phyloP scores from a whole-genome alignment of 352 stramenopile species.

The Globisporangium canariense region DNA sequence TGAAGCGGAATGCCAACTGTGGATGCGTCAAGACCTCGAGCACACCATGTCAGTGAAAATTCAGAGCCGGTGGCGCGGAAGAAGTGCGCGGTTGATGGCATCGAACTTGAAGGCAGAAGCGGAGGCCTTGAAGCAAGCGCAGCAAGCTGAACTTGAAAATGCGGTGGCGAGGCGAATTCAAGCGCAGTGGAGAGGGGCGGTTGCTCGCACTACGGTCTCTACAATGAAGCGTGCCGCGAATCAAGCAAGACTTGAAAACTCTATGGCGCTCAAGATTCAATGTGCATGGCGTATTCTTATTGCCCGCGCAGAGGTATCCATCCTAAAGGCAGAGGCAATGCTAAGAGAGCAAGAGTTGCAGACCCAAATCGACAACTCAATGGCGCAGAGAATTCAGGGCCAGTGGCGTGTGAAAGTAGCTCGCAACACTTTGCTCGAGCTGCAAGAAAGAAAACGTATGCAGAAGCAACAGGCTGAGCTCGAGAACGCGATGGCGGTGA shows the following conservation, averaged over 20 bases:
- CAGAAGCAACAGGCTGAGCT: slow-evolving; percentile 1
- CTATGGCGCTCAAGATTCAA: slow-evolving; percentile 12
- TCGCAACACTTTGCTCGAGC: neutral
- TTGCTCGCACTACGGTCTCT: slow-evolving; percentile 13
- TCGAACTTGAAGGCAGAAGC: slow-evolving; percentile 8
- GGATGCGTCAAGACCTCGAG: slow-evolving; percentile 19
- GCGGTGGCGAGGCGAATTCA: slow-evolving; percentile 26
- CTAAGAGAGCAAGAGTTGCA: slow-evolving; percentile 16
- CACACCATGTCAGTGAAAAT: slow-evolving; percentile 29
- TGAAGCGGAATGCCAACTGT: slow-evolving; percentile 17
- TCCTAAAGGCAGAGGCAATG: slow-evolving; percentile 16
- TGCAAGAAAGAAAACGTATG: neutral
- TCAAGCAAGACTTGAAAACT: neutral
- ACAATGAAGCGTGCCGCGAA: slow-evolving; percentile 1
- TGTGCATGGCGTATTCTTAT: slow-evolving; percentile 16
- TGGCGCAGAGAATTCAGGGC: slow-evolving; percentile 29
- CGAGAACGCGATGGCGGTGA: slow-evolving; percentile 18
- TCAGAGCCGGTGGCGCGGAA: slow-evolving; percentile 32
- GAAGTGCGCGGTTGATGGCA: slow-evolving; percentile 16
- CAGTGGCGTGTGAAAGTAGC: slow-evolving; percentile 24
- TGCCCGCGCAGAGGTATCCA: slow-evolving; percentile 5
- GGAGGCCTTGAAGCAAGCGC: slow-evolving; percentile 7
- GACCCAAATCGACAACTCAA: slow-evolving; percentile 13
- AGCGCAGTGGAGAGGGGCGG: slow-evolving; percentile 23
- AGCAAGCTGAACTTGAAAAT: neutral